A percentile compares a stretch with the other conserved stretches of the same genome.
These are phyloP conservation scores for Pugionium dolabratum DNA, from an alignment of 345 rosid species.

Conservation along the genomic window DNA sequence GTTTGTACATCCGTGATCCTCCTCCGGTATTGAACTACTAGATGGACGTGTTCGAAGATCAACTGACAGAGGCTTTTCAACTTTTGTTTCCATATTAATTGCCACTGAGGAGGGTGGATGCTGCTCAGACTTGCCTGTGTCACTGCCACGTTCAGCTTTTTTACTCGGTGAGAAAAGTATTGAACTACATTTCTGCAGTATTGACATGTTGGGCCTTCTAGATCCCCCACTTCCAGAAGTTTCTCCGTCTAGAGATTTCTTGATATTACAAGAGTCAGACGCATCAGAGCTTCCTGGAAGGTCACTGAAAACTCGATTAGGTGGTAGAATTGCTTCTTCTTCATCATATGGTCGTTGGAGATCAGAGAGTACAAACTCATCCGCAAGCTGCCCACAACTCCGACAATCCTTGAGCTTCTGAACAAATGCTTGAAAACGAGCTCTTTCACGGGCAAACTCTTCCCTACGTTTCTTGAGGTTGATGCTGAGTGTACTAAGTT, in stretches of 20 bases:
- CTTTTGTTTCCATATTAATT: constrained; percentile 34
- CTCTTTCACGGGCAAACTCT: constrained; percentile 58
- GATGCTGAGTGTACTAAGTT: constrained; percentile 62
- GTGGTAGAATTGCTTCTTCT: constrained; percentile 43
- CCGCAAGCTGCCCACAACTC: constrained; percentile 63
- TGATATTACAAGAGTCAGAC: constrained; percentile 39
- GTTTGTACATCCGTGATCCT: constrained; percentile 46
- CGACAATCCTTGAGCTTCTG: constrained; percentile 69
- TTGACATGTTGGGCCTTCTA: constrained; percentile 52
- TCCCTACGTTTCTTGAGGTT: constrained; percentile 67
- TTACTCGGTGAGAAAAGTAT: constrained; percentile 65
- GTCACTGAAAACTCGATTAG: constrained; percentile 42
- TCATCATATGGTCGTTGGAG: constrained; percentile 54
- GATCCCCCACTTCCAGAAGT: constrained; percentile 46
- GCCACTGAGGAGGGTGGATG: constrained; percentile 32
- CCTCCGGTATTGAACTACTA: constrained; percentile 39
- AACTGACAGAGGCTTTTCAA: constrained; percentile 36
- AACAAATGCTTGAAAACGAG: constrained; percentile 61
- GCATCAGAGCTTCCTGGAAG: constrained; percentile 39
- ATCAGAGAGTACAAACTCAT: constrained; percentile 70
- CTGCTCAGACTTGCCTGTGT: constrained; percentile 37
- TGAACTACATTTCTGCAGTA: constrained; percentile 65
- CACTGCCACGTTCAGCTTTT: constrained; percentile 44
- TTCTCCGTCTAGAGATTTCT: constrained; percentile 43
- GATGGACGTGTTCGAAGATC: constrained; percentile 41